Evolutionary conservation across 148 eudicot genomes (phyloP).

Genomic region (Fallopia convolvulus): DNA sequence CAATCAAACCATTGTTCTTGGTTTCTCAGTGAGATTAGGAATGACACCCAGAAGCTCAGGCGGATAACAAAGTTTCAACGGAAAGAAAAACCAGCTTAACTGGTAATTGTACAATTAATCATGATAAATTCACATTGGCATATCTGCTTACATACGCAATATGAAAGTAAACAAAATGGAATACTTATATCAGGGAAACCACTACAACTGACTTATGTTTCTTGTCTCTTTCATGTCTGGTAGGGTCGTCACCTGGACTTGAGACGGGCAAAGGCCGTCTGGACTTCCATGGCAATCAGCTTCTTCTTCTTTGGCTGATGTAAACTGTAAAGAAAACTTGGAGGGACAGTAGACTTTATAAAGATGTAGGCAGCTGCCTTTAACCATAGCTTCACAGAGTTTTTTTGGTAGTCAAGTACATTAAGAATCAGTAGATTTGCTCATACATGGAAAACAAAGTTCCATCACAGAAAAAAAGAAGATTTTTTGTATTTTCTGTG

Average conservation of each 20-base stretch:
- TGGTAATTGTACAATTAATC: slow-evolving; percentile 16
- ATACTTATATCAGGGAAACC: neutral
- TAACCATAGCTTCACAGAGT: neutral
- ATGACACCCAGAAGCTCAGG: slow-evolving; percentile 60
- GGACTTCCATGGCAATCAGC: slow-evolving; percentile 1
- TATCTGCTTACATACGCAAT: slow-evolving; percentile 2
- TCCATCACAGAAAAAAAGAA: neutral
- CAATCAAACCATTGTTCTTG: slow-evolving; percentile 3
- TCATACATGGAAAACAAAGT: neutral
- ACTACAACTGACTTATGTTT: neutral
- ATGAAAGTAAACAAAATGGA: no score
- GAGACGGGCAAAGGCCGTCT: neutral
- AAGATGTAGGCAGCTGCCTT: neutral
- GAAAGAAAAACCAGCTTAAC: slow-evolving; percentile 69
- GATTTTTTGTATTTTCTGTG: no score
- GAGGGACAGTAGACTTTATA: neutral
- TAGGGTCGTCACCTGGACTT: neutral
- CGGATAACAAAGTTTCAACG: slow-evolving; percentile 48
- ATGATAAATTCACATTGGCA: neutral
- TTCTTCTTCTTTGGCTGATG: neutral
- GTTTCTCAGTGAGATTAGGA: slow-evolving; percentile 60
- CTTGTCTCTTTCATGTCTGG: neutral
- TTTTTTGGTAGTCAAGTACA: neutral
- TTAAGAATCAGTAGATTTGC: neutral
- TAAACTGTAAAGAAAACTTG: neutral